Evolutionary conservation across 306 rosid species (phyloP).

Genomic region (Quercus parvula): DNA sequence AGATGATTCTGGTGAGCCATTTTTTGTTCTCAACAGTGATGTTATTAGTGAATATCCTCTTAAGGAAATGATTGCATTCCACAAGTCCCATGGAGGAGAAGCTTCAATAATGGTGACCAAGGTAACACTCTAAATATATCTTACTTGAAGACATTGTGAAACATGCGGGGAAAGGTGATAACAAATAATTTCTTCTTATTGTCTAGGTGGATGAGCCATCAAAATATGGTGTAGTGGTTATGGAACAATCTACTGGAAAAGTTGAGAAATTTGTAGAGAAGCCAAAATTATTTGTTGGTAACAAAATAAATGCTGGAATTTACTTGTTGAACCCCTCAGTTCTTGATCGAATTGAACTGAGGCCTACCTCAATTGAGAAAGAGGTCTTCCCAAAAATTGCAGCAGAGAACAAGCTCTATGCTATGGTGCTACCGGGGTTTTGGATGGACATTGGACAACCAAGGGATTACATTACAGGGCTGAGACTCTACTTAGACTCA

Average conservation of each 20-base stretch:
- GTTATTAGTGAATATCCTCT: slow-evolving; percentile 98
- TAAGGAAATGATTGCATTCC: slow-evolving; percentile 84
- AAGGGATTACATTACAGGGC: slow-evolving; percentile 87
- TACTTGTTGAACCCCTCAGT: slow-evolving; percentile 86
- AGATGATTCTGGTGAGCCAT: slow-evolving; percentile 83
- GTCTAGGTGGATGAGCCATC: slow-evolving; percentile 97
- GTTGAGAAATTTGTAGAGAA: slow-evolving; percentile 96
- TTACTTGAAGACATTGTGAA: neutral
- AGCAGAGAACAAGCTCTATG: slow-evolving; percentile 73
- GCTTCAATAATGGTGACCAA: slow-evolving; percentile 99
- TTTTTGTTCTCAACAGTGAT: slow-evolving; percentile 97
- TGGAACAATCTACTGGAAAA: slow-evolving; percentile 81
- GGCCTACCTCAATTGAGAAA: slow-evolving; percentile 99
- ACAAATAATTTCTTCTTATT: slow-evolving; percentile 27
- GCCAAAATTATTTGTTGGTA: slow-evolving; percentile 95
- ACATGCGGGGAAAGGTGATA: slow-evolving; percentile 3
- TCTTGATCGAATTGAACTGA: slow-evolving; percentile 79
- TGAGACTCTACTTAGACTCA: slow-evolving; percentile 79
- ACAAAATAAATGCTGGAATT: slow-evolving; percentile 98
- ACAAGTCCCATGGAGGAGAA: slow-evolving; percentile 92
- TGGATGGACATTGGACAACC: slow-evolving; percentile 99
- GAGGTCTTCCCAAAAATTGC: slow-evolving; percentile 95
- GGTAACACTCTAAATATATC: slow-evolving; percentile 39
- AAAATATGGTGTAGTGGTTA: slow-evolving; percentile 94
- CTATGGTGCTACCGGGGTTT: slow-evolving; percentile 98